A percentile compares a stretch with the other conserved stretches of the same genome.
Evolutionary conservation across 495 filamentous ascomycete genomes (phyloP).

Genomic region (Xylaria grammica): DNA sequence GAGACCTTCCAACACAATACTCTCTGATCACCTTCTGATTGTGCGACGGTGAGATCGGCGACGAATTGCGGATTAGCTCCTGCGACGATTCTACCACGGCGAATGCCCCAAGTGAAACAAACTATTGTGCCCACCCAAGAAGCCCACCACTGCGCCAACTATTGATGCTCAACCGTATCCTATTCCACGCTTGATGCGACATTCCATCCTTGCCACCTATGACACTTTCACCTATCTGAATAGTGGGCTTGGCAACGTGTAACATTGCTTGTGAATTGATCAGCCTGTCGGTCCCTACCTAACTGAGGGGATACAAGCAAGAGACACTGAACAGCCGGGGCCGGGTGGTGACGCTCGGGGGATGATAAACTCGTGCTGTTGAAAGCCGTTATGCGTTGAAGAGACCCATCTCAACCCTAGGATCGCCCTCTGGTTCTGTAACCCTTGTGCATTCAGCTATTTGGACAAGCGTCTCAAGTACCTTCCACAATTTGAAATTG

Average conservation of each 20-base stretch:
- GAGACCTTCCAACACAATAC: conserved; percentile 17
- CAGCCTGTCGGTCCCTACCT: conserved; percentile 16
- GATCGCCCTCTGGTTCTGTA: background rate
- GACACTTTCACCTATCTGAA: conserved; percentile 10
- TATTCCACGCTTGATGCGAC: conserved; percentile 13
- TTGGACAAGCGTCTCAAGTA: conserved; percentile 26
- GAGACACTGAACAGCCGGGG: conserved; percentile 16
- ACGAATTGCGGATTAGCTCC: conserved; percentile 23
- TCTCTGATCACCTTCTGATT: conserved; percentile 30
- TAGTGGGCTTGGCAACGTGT: conserved; percentile 23
- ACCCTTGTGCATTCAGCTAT: conserved; percentile 6
- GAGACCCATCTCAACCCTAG: background rate
- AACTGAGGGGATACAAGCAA: conserved; percentile 24
- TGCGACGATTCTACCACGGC: background rate
- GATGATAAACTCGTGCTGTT: background rate
- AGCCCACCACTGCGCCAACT: conserved; percentile 8
- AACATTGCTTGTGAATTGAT: conserved; percentile 32
- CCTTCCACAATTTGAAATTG: background rate
- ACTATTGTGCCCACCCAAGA: background rate
- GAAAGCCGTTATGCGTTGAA: conserved; percentile 12
- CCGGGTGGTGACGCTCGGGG: background rate
- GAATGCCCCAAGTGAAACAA: background rate
- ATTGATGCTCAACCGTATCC: background rate
- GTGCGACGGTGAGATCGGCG: conserved; percentile 40
- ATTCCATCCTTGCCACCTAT: conserved; percentile 31